Evolutionary conservation across 2,329 filamentous ascomycete species (phyloP).

Genomic region (Dissoconium aciculare): DNA sequence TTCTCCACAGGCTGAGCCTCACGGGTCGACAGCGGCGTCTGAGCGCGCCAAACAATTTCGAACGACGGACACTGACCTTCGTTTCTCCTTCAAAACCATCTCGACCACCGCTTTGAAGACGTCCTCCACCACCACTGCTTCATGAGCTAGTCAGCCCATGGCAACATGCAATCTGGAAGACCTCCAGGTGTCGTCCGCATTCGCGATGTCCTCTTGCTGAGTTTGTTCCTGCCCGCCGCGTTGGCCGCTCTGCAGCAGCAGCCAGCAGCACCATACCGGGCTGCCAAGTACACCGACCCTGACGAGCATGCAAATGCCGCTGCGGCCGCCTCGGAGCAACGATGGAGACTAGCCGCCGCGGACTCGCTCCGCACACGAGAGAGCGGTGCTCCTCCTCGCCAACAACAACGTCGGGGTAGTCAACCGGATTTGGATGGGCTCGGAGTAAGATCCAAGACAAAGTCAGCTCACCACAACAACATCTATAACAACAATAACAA

Average conservation of each 20-base stretch:
- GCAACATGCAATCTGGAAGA: conserved; percentile 20
- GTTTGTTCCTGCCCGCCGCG: conserved; percentile 19
- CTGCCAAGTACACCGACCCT: conserved; percentile 4
- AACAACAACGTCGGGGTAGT: conserved; percentile 11
- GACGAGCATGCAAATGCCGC: conserved; percentile 12
- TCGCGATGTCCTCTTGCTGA: conserved; percentile 18
- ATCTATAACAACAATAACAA: conserved; percentile 8
- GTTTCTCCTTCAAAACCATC: no score
- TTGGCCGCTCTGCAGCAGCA: conserved; percentile 27
- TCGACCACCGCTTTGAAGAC: no score
- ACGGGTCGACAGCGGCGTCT: no score
- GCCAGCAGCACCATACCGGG: conserved; percentile 13
- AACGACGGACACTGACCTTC: no score
- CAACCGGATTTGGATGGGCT: no score
- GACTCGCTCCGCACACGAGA: conserved; percentile 18
- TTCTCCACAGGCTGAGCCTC: no score
- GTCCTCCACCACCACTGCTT: no score
- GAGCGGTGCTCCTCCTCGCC: conserved; percentile 10
- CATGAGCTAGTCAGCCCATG: conserved; percentile 13
- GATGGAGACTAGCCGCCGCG: conserved; percentile 9
- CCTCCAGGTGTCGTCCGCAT: conserved; percentile 18
- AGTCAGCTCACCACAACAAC: no score
- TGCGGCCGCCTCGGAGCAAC: conserved; percentile 10
- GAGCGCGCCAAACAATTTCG: no score
- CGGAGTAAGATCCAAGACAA: no score